phyloP scores from a whole-genome alignment of 2,329 filamentous ascomycete genomes.

The Neofusicoccum laricinum region DNA sequence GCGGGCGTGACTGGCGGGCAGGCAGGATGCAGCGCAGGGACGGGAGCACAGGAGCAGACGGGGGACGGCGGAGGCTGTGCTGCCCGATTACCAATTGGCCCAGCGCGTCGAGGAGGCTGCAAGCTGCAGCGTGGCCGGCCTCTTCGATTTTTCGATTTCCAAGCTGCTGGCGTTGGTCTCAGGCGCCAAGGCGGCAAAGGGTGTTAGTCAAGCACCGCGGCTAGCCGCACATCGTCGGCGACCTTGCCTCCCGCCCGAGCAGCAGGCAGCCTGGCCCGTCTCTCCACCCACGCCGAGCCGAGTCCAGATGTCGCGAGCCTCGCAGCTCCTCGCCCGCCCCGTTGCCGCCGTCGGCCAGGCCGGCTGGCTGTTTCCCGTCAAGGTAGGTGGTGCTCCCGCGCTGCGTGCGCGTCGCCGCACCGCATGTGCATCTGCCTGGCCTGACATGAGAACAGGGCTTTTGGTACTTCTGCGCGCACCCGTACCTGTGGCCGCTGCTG shows the following conservation, averaged over 20 bases:
- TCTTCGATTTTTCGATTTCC: too few relatives aligned
- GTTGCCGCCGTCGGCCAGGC: slow-evolving; percentile 27
- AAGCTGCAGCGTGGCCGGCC: not conserved
- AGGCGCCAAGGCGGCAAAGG: not conserved
- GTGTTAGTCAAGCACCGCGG: not conserved
- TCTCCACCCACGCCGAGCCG: not conserved
- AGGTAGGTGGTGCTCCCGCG: slow-evolving; percentile 23
- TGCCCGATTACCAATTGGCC: too few relatives aligned
- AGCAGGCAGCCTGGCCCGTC: too few relatives aligned
- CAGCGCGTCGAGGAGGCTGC: not conserved
- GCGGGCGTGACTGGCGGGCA: not conserved
- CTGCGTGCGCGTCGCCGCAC: not conserved
- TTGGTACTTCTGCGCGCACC: slow-evolving; percentile 74
- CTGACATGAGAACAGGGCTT: slow-evolving; percentile 58
- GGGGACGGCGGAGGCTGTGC: too few relatives aligned
- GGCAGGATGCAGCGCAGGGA: not conserved
- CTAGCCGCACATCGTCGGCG: not conserved
- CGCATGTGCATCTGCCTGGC: not conserved
- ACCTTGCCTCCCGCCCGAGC: not conserved
- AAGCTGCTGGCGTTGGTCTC: not conserved
- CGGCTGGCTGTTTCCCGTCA: slow-evolving; percentile 28
- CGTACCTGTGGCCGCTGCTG: slow-evolving; percentile 80
- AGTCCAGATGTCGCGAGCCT: slow-evolving; percentile 7
- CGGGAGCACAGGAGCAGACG: not conserved
- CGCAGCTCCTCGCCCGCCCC: slow-evolving; percentile 27